Evolutionary conservation across 805 yeast genomes (phyloP).

Genomic region (Maudiozyma turicensis): DNA sequence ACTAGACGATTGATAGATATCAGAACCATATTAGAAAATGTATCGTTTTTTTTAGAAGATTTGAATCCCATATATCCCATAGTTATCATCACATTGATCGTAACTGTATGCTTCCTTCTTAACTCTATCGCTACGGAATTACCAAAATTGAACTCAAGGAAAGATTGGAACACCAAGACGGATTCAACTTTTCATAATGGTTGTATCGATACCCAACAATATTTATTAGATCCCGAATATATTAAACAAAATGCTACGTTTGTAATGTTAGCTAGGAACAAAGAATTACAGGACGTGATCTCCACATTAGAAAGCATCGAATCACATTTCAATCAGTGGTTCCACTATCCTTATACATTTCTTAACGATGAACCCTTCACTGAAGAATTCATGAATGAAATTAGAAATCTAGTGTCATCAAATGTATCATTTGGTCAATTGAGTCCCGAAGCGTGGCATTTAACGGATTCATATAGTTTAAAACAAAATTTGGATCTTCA

Average conservation of each 20-base stretch:
- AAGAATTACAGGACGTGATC: slow-evolving; percentile 69
- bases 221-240: slow-evolving; percentile 13
- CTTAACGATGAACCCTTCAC: slow-evolving; percentile 71
- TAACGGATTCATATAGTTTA: slow-evolving; percentile 21
- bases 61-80: not conserved
- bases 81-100: not conserved
- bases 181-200: slow-evolving; percentile 47
- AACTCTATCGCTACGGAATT: not conserved
- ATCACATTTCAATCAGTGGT: slow-evolving; percentile 89
- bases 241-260: slow-evolving; percentile 71
- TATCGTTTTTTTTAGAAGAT: not conserved
- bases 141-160: slow-evolving; percentile 6
- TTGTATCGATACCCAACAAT: slow-evolving; percentile 42
- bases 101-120: not conserved
- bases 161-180: slow-evolving; percentile 13
- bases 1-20: too few species aligned
- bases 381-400: slow-evolving; percentile 48
- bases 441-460: slow-evolving; percentile 56
- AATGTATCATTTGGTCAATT: slow-evolving; percentile 65
- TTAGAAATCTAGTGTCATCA: slow-evolving; percentile 45
- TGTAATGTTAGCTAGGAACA: slow-evolving; percentile 73
- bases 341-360: slow-evolving; percentile 84
- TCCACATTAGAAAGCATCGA: slow-evolving; percentile 68
- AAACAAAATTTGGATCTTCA: slow-evolving; percentile 43
- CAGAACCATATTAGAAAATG: not conserved